phyloP scores from a whole-genome alignment of 2,329 filamentous ascomycete species.

The Chrysosporium queenslandicum region DNA sequence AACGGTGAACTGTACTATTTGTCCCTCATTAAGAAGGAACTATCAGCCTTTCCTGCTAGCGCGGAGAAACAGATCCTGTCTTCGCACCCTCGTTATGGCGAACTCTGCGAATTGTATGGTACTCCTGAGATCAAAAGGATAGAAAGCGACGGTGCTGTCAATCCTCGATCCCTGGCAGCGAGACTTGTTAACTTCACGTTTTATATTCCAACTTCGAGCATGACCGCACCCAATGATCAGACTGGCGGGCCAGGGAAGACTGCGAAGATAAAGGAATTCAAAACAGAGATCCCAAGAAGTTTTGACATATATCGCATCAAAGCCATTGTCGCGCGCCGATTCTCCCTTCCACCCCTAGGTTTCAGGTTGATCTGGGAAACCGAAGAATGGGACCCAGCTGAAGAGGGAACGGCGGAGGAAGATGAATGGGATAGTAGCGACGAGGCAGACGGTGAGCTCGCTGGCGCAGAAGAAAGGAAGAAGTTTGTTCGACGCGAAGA shows the following conservation, averaged over 20 bases:
- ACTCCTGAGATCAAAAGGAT: slow-evolving; percentile 53
- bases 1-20: slow-evolving; percentile 95
- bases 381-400: slow-evolving; percentile 76
- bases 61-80: slow-evolving; percentile 47
- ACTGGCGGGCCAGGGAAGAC: slow-evolving; percentile 3
- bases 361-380: slow-evolving; percentile 76
- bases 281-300: slow-evolving; percentile 57
- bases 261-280: slow-evolving; percentile 17
- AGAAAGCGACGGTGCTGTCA: slow-evolving; percentile 34
- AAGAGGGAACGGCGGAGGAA: slow-evolving; percentile 51
- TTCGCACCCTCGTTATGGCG: slow-evolving; percentile 60
- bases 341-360: slow-evolving; percentile 53
- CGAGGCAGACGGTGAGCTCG: slow-evolving; percentile 37
- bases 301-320: slow-evolving; percentile 75
- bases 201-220: slow-evolving; percentile 34
- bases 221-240: slow-evolving; percentile 13
- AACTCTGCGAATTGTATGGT: slow-evolving; percentile 67
- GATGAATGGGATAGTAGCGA: slow-evolving; percentile 43
- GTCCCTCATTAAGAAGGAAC: slow-evolving; percentile 66
- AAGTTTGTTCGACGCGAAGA: slow-evolving; percentile 69
- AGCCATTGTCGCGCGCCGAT: slow-evolving; percentile 63
- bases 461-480: slow-evolving; percentile 26
- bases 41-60: slow-evolving; percentile 37
- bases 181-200: slow-evolving; percentile 57
- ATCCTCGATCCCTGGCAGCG: slow-evolving; percentile 74